Evolutionary conservation across 441 rosid genomes (phyloP).

Genomic region (Erysimum pusillum): DNA sequence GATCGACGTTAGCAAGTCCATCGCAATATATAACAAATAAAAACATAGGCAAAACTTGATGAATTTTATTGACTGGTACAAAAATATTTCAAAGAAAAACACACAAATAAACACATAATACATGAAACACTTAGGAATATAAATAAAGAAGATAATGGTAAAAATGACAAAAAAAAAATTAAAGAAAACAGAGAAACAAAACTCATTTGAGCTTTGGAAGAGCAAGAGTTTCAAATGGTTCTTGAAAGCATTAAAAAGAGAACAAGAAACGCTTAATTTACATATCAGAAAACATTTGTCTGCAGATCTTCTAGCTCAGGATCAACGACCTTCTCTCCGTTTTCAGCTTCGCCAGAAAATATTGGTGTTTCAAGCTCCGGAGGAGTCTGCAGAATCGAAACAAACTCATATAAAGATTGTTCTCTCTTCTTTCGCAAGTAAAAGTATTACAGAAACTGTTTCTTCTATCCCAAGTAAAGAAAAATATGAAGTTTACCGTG

Average conservation of each 20-base stretch:
- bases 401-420: background rate
- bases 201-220: background rate
- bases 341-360: conserved; percentile 53
- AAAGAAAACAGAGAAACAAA: background rate
- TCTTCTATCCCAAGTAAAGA: conserved; percentile 25
- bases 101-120: too few relatives aligned
- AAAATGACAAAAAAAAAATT: background rate
- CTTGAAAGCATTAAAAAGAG: background rate
- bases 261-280: conserved; percentile 10
- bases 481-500: conserved; percentile 59
- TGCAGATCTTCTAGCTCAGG: conserved; percentile 81
- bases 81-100: too few relatives aligned
- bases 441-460: conserved; percentile 2
- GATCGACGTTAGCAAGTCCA: too few relatives aligned
- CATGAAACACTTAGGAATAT: background rate
- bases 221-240: conserved; percentile 11
- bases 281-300: conserved; percentile 72
- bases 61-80: too few relatives aligned
- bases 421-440: conserved; percentile 21
- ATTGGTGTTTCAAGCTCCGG: conserved; percentile 83
- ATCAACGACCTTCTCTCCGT: conserved; percentile 59
- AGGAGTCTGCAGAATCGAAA: conserved; percentile 59
- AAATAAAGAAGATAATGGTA: background rate
- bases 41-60: too few relatives aligned
- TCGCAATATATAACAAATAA: too few relatives aligned